Evolutionary conservation across 768 basidiomycete genomes (phyloP), one percentile per base, ranked within the genome.

Genomic region (Termitomyces sp.): DNA sequence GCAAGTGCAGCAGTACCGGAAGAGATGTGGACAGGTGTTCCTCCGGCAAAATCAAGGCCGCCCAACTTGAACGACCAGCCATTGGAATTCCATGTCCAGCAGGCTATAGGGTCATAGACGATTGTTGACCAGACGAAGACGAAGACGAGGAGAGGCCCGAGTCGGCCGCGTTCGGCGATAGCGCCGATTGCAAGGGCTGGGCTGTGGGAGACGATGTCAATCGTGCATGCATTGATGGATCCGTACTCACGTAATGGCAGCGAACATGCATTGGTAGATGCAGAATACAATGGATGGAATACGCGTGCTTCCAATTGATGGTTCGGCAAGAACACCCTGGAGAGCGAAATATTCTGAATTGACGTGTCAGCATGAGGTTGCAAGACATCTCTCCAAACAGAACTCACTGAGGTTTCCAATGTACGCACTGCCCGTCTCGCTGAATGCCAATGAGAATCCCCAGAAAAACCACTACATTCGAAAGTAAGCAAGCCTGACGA

Each of bases 21-120:
- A 17, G 89, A 89, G 63, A 99, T 98, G 68, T 99, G 95, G 59
- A 99, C 94, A 21, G 96, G 96, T 11, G 93, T 95, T 52, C 96
- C 96, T 30, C 95, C 95, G 9, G 95, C 95, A 59, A 96, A 95
- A 68, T 94, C 91, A 54, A 93, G 87, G 57, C 87, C 89, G 15
- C 93, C 95, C 51, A 91, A 76, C 35, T 83, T 67, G 71, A 77
- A 86, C 0, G 89, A 87, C 94, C 82, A 85, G 40, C 84, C 84
- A 33, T 88, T 82, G 37, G 80, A 60, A 65, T 93, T 94, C 96
- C 96, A 98, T 5, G 94, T 91, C 94, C 95, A 97, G 73, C 91
- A 93, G 0, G 93, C 96, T 55, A 98, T 85, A 2, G 94, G 94
- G 66, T 96, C 89, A 71, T 98, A 98, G 15, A 94, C 92, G 56